Conservation (phyloP, 495 filamentous ascomycete species). For the Patellaria atrata region DNA sequence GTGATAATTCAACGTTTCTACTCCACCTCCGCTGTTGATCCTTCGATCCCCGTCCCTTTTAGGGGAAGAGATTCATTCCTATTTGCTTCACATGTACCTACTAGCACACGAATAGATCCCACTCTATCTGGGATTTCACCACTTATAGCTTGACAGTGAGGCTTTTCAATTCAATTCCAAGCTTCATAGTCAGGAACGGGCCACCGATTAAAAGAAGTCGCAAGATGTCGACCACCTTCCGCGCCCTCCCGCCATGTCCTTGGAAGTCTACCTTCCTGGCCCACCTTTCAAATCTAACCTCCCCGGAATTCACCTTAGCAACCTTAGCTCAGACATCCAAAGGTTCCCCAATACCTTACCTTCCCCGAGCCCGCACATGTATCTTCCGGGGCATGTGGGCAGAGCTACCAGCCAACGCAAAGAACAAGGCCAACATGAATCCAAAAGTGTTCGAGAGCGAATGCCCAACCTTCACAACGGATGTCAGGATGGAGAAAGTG, state of each 20-base stretch:
- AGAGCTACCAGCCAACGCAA: conserved; percentile 49
- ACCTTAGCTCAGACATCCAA: conserved; percentile 39
- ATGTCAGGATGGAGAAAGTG: conserved; percentile 73
- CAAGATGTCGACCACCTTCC: conserved; percentile 17
- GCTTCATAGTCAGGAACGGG: no score
- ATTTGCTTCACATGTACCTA: no score
- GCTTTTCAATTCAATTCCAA: no score
- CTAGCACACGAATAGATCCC: no score
- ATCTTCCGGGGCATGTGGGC: conserved; percentile 78
- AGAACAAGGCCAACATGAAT: conserved; percentile 53
- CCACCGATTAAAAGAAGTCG: no score
- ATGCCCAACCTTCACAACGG: conserved; percentile 69
- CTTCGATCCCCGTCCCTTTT: no score
- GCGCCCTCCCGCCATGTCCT: conserved; percentile 29
- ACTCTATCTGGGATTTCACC: no score
- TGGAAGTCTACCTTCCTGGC: conserved; percentile 56
- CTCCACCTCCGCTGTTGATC: no score
- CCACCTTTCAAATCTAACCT: conserved; percentile 45
- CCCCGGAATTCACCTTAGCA: conserved; percentile 56
- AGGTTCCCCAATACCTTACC: conserved; percentile 21
- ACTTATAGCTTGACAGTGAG: no score
- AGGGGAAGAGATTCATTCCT: no score
- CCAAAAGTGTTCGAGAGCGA: conserved; percentile 56
- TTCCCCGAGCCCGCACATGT: conserved; percentile 48
- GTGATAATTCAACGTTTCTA: no score